Conservation (phyloP, 352 stramenopile genomes). For the Pythium aristosporum region DNA sequence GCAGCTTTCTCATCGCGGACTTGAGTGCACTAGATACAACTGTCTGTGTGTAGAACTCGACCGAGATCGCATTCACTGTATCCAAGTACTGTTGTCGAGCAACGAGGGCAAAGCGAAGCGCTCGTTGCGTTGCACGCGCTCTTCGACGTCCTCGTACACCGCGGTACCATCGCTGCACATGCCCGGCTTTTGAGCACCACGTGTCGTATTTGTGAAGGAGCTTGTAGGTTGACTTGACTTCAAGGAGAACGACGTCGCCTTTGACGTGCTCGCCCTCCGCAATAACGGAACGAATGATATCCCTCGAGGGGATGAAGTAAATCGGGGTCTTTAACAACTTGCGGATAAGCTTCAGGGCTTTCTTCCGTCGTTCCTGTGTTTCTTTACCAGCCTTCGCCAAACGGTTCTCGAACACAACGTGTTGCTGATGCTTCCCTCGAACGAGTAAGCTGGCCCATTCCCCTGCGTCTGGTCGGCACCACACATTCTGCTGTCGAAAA, state of each 20-base stretch:
- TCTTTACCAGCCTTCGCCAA: constrained; percentile 56
- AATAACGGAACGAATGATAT: constrained; percentile 50
- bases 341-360: constrained; percentile 49
- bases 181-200: constrained; percentile 44
- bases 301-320: constrained; percentile 51
- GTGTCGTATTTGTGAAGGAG: constrained; percentile 63
- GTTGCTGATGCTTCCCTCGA: constrained; percentile 56
- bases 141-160: constrained; percentile 38
- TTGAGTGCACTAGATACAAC: constrained; percentile 35
- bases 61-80: constrained; percentile 29
- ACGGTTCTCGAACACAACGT: constrained; percentile 69
- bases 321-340: constrained; percentile 55
- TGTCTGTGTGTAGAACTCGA: constrained; percentile 33
- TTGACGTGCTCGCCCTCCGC: constrained; percentile 51
- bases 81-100: constrained; percentile 34
- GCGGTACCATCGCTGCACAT: constrained; percentile 67
- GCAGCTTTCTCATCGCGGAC: constrained; percentile 33
- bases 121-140: constrained; percentile 28
- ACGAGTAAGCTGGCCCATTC: constrained; percentile 69
- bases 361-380: constrained; percentile 44
- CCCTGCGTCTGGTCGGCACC: constrained; percentile 69
- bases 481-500: constrained; percentile 51
- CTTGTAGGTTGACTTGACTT: constrained; percentile 57
- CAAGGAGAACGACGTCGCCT: constrained; percentile 70
- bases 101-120: constrained; percentile 31